Base-by-base conservation (phyloP, 1,284 basidiomycete genomes). In the Anthracocystis walkeri region DNA sequence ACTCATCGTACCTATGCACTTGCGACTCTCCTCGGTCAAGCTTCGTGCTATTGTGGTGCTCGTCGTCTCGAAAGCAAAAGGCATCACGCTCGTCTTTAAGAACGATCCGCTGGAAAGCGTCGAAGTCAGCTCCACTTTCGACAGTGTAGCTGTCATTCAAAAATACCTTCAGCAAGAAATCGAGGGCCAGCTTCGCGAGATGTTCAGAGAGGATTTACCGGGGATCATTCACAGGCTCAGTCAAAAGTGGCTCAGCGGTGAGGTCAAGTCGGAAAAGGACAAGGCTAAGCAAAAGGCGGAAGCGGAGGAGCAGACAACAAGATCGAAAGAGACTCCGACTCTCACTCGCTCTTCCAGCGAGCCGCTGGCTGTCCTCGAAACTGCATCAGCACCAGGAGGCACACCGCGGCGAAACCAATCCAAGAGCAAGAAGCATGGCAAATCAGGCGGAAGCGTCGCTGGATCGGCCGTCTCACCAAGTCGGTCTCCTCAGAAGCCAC, bases 81-180 rank as follows among this genome's bases (percentile, higher is more conserved):
- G 97, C 53, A 97, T 99, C 85, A 99, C 97, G 0, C 90, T 99
- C 50, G 97, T 99, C 25, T 99, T 99, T 91, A 99, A 99, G 87
- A 99, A 97, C 61, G 97, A 99, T 86, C 97, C 97, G 0, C 89
- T 99, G 21, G 95, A 99, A 86, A 94, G 95, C 80, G 94, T 99
- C 59, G 93, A 98, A 83, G 98, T 99, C 81, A 94, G 92, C 85
- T 94, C 92, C 82, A 98, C 96, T 0, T 99, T 99, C 83, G 97
- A 99, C 86, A 95, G 93, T 18, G 96, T 99, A 71, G 94, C 93
- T 54, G 95, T 97, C 71, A 97, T 99, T 61, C 93, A 97, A 82
- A 95, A 82, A 62, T 85, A 83, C 38, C 77, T 85, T 1, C 83
- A 85, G 44, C 77, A 82, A 51, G 96, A 99, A 87, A 99, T 99